Conservation (phyloP, 1,284 basidiomycete genomes). For the Heterobasidion irregulare region DNA sequence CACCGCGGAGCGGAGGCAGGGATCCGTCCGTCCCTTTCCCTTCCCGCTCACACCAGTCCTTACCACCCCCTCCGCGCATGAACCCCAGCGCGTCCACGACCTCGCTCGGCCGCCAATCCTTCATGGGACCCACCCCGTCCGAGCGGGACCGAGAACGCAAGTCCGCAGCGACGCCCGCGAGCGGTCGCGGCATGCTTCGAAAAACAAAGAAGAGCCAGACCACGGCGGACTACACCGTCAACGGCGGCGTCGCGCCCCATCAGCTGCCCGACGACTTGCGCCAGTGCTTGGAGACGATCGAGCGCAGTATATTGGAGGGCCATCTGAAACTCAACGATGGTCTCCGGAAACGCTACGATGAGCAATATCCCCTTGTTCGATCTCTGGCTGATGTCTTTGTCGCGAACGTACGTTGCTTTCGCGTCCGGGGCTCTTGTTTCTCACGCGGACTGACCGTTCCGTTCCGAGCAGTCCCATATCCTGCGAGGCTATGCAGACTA, state of each 20-base stretch:
- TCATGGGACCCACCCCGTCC: conserved; percentile 21
- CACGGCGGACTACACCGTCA: conserved; percentile 32
- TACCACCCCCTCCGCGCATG: conserved; percentile 58
- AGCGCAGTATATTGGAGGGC: conserved; percentile 78
- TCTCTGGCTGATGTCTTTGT: conserved; percentile 91
- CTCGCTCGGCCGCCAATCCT: conserved; percentile 58
- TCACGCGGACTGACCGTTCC: conserved; percentile 1
- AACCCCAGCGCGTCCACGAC: conserved; percentile 54
- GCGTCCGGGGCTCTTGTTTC: conserved; percentile 1
- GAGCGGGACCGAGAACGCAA: conserved; percentile 40
- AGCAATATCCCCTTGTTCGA: conserved; percentile 87
- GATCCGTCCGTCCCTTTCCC: conserved; percentile 60
- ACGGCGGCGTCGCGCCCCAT: conserved; percentile 56
- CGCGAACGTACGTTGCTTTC: conserved; percentile 64
- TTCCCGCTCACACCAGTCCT: conserved; percentile 70
- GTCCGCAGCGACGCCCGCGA: conserved; percentile 25
- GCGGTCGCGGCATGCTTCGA: conserved; percentile 45
- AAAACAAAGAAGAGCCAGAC: conserved; percentile 57
- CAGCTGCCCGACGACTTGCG: conserved; percentile 81
- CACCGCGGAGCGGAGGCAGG: conserved; percentile 29
- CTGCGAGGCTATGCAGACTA: conserved; percentile 89
- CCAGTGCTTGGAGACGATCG: conserved; percentile 78
- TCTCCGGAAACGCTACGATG: conserved; percentile 81
- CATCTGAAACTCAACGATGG: conserved; percentile 79
- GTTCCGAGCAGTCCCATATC: conserved; percentile 67